A percentile compares a stretch with the other conserved stretches of the same genome.
Evolutionary conservation across 208 protist species (phyloP).

Genomic region (Trypanosoma rangeli): DNA sequence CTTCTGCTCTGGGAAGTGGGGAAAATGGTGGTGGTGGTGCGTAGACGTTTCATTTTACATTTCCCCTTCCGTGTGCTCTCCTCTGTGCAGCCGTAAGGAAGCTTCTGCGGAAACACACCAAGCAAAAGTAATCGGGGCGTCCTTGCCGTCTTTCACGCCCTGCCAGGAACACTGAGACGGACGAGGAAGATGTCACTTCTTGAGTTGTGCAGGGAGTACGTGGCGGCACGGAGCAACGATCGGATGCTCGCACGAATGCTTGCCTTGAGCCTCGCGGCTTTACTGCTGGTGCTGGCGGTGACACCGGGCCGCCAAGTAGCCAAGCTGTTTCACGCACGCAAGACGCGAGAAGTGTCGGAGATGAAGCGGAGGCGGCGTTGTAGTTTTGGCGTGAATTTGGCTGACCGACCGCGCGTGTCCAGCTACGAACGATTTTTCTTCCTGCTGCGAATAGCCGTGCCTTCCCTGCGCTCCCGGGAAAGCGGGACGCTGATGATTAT

Average conservation of each 20-base stretch:
- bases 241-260: background rate
- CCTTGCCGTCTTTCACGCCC: too few relatives aligned
- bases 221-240: background rate
- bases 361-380: background rate
- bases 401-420: background rate
- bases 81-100: background rate
- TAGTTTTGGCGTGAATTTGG: background rate
- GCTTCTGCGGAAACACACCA: too few relatives aligned
- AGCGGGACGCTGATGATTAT: conserved; percentile 33
- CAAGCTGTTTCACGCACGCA: background rate
- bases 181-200: background rate
- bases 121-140: too few relatives aligned
- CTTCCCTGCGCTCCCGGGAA: conserved; percentile 38
- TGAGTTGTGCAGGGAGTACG: conserved; percentile 11
- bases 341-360: background rate
- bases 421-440: conserved; percentile 20
- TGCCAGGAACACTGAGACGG: too few relatives aligned
- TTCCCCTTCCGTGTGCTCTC: conserved; percentile 7
- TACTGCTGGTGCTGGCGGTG: background rate
- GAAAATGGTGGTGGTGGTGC: background rate
- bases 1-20: too few relatives aligned
- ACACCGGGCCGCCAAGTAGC: background rate
- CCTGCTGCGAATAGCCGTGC: conserved; percentile 55
- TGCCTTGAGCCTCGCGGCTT: background rate
- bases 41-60: background rate